phyloP scores from a whole-genome alignment of 148 eudicot genomes.

The Arbutus unedo region DNA sequence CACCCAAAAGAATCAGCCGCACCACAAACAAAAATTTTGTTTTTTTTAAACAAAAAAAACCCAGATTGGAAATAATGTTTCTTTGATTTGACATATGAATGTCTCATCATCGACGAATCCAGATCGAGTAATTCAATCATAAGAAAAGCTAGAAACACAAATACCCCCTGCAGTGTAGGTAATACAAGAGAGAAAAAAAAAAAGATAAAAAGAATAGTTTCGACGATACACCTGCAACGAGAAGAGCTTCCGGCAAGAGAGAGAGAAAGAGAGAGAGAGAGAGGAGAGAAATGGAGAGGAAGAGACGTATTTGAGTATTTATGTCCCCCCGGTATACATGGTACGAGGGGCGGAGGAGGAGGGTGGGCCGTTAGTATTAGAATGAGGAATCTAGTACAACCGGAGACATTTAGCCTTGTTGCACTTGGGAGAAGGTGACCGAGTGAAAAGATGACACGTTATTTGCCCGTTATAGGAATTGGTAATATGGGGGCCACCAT shows the following conservation, averaged over 20 bases:
- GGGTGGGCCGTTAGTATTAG: background rate
- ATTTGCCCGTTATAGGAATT: too few relatives aligned
- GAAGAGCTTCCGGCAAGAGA: conserved; percentile 5
- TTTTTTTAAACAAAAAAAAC: background rate
- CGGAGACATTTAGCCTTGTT: background rate
- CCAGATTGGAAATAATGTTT: background rate
- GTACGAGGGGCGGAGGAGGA: background rate
- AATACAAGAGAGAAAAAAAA: background rate
- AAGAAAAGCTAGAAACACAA: background rate
- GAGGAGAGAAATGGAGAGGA: background rate
- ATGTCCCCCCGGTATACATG: background rate
- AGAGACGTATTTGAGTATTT: background rate
- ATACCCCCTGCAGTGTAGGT: background rate
- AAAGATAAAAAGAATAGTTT: background rate
- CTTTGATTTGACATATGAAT: background rate
- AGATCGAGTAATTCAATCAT: background rate
- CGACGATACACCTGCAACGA: background rate
- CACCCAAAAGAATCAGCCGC: background rate
- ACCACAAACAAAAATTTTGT: background rate
- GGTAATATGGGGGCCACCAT: background rate
- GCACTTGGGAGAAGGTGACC: background rate
- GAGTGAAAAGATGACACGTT: too few relatives aligned
- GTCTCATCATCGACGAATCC: background rate
- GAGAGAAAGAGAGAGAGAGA: conserved; percentile 8
- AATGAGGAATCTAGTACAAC: background rate